phyloP scores from a whole-genome alignment of 2,329 filamentous ascomycete species.

The Microdochium bolleyi region DNA sequence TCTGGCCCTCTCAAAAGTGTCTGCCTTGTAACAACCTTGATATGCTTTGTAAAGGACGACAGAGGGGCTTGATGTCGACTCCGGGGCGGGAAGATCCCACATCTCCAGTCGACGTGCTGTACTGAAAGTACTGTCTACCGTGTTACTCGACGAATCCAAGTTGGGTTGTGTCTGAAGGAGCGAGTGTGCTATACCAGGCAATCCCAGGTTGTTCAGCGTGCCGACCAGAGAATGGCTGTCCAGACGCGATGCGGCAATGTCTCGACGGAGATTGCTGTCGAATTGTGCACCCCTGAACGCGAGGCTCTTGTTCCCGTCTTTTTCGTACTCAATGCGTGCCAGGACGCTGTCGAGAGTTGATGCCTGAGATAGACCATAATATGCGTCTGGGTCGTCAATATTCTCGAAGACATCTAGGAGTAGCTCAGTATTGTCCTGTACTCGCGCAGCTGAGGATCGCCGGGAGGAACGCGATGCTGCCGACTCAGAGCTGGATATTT shows the following conservation, averaged over 20 bases:
- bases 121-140: slow-evolving; percentile 65
- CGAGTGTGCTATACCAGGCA: slow-evolving; percentile 79
- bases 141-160: slow-evolving; percentile 45
- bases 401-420: slow-evolving; percentile 81
- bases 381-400: slow-evolving; percentile 92
- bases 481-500: slow-evolving; percentile 56
- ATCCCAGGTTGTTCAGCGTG: slow-evolving; percentile 71
- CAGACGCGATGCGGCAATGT: slow-evolving; percentile 42
- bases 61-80: slow-evolving; percentile 50
- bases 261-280: slow-evolving; percentile 69
- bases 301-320: slow-evolving; percentile 76
- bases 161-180: slow-evolving; percentile 62
- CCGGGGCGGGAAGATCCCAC: slow-evolving; percentile 81
- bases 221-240: slow-evolving; percentile 67
- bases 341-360: slow-evolving; percentile 72
- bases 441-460: slow-evolving; percentile 52
- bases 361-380: slow-evolving; percentile 80
- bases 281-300: slow-evolving; percentile 87
- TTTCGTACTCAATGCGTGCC: slow-evolving; percentile 80
- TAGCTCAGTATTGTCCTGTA: slow-evolving; percentile 54
- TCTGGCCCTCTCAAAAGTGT: slow-evolving; percentile 44
- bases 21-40: slow-evolving; percentile 65
- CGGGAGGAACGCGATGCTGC: slow-evolving; percentile 45
- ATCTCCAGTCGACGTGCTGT: slow-evolving; percentile 78
- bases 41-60: slow-evolving; percentile 73